Base-by-base conservation (phyloP, 2,329 filamentous ascomycete species). In the Trichothecium roseum region DNA sequence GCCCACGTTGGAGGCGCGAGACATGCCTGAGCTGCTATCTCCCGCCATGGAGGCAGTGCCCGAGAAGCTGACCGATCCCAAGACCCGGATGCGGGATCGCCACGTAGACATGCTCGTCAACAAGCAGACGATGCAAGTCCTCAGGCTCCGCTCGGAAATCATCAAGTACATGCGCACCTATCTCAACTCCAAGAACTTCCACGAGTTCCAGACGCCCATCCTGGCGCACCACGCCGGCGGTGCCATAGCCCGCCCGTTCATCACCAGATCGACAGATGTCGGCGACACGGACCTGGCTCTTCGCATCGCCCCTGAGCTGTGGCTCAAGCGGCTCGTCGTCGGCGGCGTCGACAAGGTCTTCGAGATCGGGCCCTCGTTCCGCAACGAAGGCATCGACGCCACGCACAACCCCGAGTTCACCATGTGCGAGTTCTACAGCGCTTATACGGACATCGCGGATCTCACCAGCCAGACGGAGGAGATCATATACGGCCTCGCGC, bases 351-450 rank as follows among this genome's bases (percentile, higher is more conserved):
- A 93, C 48, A 78, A 71, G 42, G 78, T 98, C 18, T 98, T 93
- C 51, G 91, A 98, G 59, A 88, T 98, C 44, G 91, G 91, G 1
- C 81, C 85, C 4, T 78, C 79, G 10, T 98, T 98, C 59, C 77
- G 91, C 30, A 98, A 98, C 54, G 91, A 98, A 63, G 85, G 86
- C 56, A 63, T 94, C 26, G 88, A 95, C 55, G 74, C 73, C 20
- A 94, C 86, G 0, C 91, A 98, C 55, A 98, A 98, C 52, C 89
- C 91, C 1, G 91, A 98, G 54, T 98, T 96, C 60, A 91, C 84
- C 30, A 96, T 85, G 40, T 96, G 89, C 65, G 91, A 98, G 60
- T 96, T 94, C 61, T 98, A 98, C 60, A 80, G 83, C 41, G 81
- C 88, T 3, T 93, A 88, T 50, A 78, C 81, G 40, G 83, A 81